Conservation (phyloP, 257 asterid genomes). For the Misopates orontium region DNA sequence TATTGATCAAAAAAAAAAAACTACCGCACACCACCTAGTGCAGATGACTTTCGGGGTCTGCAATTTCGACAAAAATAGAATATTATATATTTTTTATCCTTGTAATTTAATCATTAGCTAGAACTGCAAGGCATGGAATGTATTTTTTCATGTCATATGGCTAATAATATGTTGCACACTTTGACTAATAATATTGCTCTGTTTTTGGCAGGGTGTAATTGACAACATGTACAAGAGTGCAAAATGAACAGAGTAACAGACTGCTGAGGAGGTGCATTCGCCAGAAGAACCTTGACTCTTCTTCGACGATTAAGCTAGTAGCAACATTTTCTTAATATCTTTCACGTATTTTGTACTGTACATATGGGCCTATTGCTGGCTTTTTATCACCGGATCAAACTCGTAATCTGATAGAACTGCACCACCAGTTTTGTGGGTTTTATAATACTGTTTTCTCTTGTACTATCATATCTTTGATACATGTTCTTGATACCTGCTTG, state of each 20-base stretch:
- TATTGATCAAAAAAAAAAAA: no score
- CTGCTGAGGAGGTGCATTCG: not conserved
- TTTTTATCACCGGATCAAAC: not conserved
- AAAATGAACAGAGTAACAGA: slow-evolving; percentile 38
- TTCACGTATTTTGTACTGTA: slow-evolving; percentile 7
- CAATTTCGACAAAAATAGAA: not conserved
- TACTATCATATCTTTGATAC: no score
- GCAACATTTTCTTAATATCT: not conserved
- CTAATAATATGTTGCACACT: not conserved
- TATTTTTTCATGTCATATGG: not conserved
- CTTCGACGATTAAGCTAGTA: not conserved
- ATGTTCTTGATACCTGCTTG: no score
- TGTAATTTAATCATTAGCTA: not conserved
- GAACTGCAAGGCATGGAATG: not conserved
- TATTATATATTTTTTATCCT: not conserved
- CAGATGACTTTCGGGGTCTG: not conserved
- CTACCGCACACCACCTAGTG: no score
- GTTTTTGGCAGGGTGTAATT: slow-evolving; percentile 44
- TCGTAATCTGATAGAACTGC: not conserved
- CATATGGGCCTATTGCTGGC: not conserved
- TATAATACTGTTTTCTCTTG: not conserved
- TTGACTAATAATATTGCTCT: not conserved
- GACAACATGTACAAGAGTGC: slow-evolving; percentile 53
- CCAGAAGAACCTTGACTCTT: not conserved
- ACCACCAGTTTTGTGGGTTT: not conserved